These are phyloP conservation scores for Lithohypha guttulata DNA, from an alignment of 2,329 filamentous ascomycete genomes.

Conservation along the genomic window DNA sequence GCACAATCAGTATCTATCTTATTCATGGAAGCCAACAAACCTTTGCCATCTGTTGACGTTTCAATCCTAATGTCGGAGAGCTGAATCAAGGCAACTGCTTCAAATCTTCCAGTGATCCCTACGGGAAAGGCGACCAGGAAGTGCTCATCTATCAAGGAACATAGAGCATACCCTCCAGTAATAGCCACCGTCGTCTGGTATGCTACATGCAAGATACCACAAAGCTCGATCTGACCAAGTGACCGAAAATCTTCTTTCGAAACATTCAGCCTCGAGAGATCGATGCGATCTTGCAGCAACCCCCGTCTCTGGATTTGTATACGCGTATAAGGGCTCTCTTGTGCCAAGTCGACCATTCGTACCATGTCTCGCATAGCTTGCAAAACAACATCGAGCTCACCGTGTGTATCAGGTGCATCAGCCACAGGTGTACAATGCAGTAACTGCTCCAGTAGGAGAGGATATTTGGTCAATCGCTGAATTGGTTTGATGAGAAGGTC, in stretches of 20 bases:
- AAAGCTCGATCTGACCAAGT: slow-evolving; percentile 69
- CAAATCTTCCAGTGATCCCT: slow-evolving; percentile 57
- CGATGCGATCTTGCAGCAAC: slow-evolving; percentile 69
- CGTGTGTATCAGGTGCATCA: slow-evolving; percentile 75
- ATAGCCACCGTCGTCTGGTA: slow-evolving; percentile 63
- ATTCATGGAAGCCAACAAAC: slow-evolving; percentile 37
- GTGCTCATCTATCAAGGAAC: slow-evolving; percentile 70
- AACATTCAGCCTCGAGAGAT: slow-evolving; percentile 54
- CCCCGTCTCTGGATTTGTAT: slow-evolving; percentile 69
- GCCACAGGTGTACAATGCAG: slow-evolving; percentile 70
- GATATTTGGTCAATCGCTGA: slow-evolving; percentile 84
- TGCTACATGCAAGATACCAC: slow-evolving; percentile 71
- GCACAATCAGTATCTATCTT: slow-evolving; percentile 26
- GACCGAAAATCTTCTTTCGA: slow-evolving; percentile 55
- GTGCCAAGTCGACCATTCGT: slow-evolving; percentile 72
- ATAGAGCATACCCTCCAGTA: slow-evolving; percentile 72
- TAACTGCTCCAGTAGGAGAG: slow-evolving; percentile 73
- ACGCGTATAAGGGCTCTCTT: slow-evolving; percentile 60
- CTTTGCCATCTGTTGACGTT: slow-evolving; percentile 63
- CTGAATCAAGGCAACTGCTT: slow-evolving; percentile 62
- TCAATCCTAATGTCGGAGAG: slow-evolving; percentile 57
- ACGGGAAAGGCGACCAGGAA: slow-evolving; percentile 62
- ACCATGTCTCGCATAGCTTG: slow-evolving; percentile 63
- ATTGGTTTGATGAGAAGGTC: slow-evolving; percentile 95
- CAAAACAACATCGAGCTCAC: slow-evolving; percentile 64